Evolutionary conservation across 73 alveolate species (phyloP), one percentile per base, ranked within the genome.

Genomic region (Paramecium caudatum): DNA sequence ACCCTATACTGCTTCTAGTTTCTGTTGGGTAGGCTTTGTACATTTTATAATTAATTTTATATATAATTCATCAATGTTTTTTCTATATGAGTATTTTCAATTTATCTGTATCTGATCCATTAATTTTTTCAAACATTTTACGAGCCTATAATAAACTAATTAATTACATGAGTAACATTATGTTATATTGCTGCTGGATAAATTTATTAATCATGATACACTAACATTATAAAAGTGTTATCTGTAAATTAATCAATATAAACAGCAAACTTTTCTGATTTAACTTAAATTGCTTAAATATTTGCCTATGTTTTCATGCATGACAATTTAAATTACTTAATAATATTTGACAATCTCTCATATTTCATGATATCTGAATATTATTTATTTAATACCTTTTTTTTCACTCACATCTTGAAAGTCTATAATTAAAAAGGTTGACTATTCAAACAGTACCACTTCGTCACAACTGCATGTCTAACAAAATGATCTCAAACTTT

Each of bases 371-470:
- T 83, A 19, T 70, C 91, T 82, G 12, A 23, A 2, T 17, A 0
- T 12, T 27, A 4, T 23, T 3, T 55, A 0, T 27, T 55, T 10
- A 55, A 23, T 5, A 55, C 80, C 80, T 65, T 65, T 65, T 36
- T 70, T 83, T 55, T 83, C 91, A 13, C n/a, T 41, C 19, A 46
- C 61, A 9, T 83, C 91, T 9, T 83, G 46, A 36, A 50, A 83
- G 27, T 96, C 95, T 50, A 94, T 95, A 41, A 98, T 98, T 41
- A 98, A 95, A 96, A 98, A 98, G 12, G 99, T 98, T 39, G 97
- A 94, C 90, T 98, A 94, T 90, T 98, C 99, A 91, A 98, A 98
- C 61, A 98, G 91, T 2, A 98, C 99, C 17, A 98, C 99, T 92
- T 98, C 99, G 62, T 96, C 99, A 39, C 98, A 99, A 61, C 91